phyloP scores from a whole-genome alignment of 148 eudicot species.

The Linanthus parryae region DNA sequence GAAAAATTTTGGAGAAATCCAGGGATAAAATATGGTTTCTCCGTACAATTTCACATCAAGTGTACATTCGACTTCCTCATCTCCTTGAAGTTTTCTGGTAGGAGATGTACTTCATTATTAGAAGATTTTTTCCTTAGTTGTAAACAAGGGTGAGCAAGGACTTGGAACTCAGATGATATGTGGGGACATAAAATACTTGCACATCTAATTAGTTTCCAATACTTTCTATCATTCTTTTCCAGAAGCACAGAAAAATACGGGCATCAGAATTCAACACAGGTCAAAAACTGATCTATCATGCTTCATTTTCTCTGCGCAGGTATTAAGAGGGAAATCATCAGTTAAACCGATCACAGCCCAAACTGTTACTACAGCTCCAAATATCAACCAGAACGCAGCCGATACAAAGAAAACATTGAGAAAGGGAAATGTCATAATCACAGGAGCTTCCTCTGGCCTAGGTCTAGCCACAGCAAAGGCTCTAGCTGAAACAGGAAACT shows the following conservation, averaged over 20 bases:
- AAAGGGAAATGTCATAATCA: constrained; percentile 78
- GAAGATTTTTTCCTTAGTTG: not conserved
- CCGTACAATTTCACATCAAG: too few relatives aligned
- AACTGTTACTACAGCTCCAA: constrained; percentile 64
- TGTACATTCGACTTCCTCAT: too few relatives aligned
- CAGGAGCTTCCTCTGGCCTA: constrained; percentile 91
- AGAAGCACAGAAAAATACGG: not conserved
- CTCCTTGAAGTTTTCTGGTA: too few relatives aligned
- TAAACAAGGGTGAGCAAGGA: not conserved
- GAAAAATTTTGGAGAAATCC: too few relatives aligned
- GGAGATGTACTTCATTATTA: too few relatives aligned
- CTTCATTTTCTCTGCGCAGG: not conserved
- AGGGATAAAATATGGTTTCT: too few relatives aligned
- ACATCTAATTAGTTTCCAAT: not conserved
- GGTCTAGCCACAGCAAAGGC: constrained; percentile 90
- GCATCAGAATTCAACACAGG: not conserved
- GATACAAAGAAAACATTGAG: constrained; percentile 71
- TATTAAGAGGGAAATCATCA: constrained; percentile 20
- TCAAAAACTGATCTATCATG: not conserved
- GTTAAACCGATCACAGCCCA: constrained; percentile 40
- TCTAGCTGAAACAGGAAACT: constrained; percentile 81
- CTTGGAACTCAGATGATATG: not conserved
- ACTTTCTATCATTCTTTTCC: not conserved
- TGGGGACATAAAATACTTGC: not conserved
- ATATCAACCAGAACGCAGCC: constrained; percentile 25